phyloP scores from a whole-genome alignment of 1,284 basidiomycete species.

The Moesziomyces antarcticus region DNA sequence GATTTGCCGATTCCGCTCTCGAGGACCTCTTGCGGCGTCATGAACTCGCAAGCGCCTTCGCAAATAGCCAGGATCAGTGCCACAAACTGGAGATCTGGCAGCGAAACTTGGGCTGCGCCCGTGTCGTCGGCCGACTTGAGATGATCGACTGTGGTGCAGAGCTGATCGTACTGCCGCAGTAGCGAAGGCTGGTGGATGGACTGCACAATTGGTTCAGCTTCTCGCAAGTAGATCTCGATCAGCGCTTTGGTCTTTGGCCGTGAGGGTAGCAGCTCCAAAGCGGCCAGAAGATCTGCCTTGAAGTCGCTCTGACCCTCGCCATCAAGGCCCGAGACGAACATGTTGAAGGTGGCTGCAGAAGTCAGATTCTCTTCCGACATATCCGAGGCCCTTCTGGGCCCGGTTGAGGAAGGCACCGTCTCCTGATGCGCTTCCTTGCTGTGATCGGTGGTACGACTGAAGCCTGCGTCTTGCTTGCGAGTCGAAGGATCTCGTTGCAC shows the following conservation, averaged over 20 bases:
- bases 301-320: background rate
- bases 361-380: constrained; percentile 5
- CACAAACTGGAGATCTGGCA: constrained; percentile 38
- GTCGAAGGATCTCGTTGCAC: background rate
- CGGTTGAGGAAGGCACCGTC: background rate
- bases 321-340: constrained; percentile 6
- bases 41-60: constrained; percentile 47
- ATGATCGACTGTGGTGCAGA: constrained; percentile 26
- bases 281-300: constrained; percentile 10
- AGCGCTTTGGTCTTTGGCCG: constrained; percentile 35
- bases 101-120: background rate
- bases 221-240: constrained; percentile 33
- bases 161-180: constrained; percentile 22
- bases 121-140: background rate
- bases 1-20: constrained; percentile 32
- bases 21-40: constrained; percentile 45
- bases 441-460: too few species aligned
- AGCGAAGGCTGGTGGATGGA: constrained; percentile 35
- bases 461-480: too few species aligned
- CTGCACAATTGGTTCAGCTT: constrained; percentile 40
- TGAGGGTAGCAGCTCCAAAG: constrained; percentile 22
- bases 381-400: background rate
- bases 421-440: background rate
- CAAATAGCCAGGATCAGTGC: constrained; percentile 39
- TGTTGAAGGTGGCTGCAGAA: constrained; percentile 19